Percentiles rank a stretch among this genome's conserved stretches.
These are phyloP conservation scores for Fusarium kyushuense DNA, from an alignment of 2,329 filamentous ascomycete genomes.

Conservation along the genomic window DNA sequence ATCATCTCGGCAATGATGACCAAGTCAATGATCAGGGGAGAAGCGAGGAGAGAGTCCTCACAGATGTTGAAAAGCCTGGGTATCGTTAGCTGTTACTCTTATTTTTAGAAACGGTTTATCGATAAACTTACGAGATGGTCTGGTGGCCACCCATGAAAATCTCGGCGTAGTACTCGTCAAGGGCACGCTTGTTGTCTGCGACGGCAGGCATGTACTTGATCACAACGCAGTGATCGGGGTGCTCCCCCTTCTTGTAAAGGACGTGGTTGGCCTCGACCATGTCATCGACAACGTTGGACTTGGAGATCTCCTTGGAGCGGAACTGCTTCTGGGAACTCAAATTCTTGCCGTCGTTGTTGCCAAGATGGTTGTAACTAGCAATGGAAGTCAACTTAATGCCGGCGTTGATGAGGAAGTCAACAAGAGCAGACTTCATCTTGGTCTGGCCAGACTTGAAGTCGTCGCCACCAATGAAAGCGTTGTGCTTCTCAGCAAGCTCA, in stretches of 20 bases:
- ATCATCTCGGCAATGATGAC: constrained; percentile 96
- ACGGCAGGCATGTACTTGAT: constrained; percentile 99
- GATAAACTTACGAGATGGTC: constrained; percentile 85
- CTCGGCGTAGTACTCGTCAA: constrained; percentile 99
- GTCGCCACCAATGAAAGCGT: constrained; percentile 93
- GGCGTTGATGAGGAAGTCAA: constrained; percentile 98
- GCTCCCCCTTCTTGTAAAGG: constrained; percentile 90
- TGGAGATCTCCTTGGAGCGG: constrained; percentile 99
- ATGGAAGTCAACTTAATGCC: constrained; percentile 99
- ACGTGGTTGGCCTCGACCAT: constrained; percentile 97
- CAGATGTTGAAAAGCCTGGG: constrained; percentile 95
- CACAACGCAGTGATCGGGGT: constrained; percentile 97
- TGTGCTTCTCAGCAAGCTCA: constrained; percentile 86
- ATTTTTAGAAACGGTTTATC: not conserved
- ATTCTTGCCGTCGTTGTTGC: constrained; percentile 99
- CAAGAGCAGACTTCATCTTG: constrained; percentile 99
- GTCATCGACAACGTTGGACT: constrained; percentile 99
- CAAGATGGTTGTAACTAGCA: constrained; percentile 98
- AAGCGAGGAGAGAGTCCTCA: constrained; percentile 96
- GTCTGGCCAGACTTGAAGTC: constrained; percentile 99
- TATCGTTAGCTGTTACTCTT: constrained; percentile 32
- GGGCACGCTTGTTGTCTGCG: constrained; percentile 97
- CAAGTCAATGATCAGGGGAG: constrained; percentile 96
- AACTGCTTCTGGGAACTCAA: constrained; percentile 97
- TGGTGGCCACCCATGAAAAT: constrained; percentile 99